phyloP scores from a whole-genome alignment of 257 asterid species.

The Nicotiana obtusifolia region DNA sequence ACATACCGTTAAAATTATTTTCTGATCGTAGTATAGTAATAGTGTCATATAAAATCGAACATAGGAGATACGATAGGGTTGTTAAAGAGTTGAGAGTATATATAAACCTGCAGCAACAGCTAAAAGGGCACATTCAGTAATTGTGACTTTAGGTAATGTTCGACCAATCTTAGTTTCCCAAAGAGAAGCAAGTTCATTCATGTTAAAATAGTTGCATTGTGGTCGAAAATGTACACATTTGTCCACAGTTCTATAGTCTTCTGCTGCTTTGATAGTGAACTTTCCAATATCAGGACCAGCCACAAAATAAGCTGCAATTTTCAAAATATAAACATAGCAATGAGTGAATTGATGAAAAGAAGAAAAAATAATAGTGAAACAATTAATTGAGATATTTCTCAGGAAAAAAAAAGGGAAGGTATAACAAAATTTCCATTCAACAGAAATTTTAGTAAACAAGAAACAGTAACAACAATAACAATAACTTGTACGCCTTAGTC shows the following conservation, averaged over 20 bases:
- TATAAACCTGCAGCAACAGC: conserved; percentile 26
- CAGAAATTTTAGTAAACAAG: not conserved
- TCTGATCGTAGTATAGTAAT: too few relatives aligned
- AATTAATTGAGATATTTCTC: not conserved
- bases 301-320: conserved; percentile 27
- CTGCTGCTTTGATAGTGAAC: conserved; percentile 23
- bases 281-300: conserved; percentile 29
- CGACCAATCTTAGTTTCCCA: conserved; percentile 37
- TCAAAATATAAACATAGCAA: not conserved
- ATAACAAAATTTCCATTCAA: too few relatives aligned
- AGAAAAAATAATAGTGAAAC: not conserved
- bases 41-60: not conserved
- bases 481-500: too few relatives aligned
- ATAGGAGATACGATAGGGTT: not conserved
- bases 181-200: conserved; percentile 29
- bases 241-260: conserved; percentile 20
- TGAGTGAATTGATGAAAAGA: not conserved
- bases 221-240: conserved; percentile 33
- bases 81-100: too few relatives aligned
- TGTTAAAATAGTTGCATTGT: conserved; percentile 23
- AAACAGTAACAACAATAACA: too few relatives aligned
- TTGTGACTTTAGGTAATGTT: conserved; percentile 19
- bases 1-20: too few relatives aligned
- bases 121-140: conserved; percentile 24
- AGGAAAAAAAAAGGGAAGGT: too few relatives aligned